Percentiles rank a stretch among this genome's conserved stretches.
phyloP scores from a whole-genome alignment of 2,329 filamentous ascomycete species.

The Dothiorella sarmentorum region DNA sequence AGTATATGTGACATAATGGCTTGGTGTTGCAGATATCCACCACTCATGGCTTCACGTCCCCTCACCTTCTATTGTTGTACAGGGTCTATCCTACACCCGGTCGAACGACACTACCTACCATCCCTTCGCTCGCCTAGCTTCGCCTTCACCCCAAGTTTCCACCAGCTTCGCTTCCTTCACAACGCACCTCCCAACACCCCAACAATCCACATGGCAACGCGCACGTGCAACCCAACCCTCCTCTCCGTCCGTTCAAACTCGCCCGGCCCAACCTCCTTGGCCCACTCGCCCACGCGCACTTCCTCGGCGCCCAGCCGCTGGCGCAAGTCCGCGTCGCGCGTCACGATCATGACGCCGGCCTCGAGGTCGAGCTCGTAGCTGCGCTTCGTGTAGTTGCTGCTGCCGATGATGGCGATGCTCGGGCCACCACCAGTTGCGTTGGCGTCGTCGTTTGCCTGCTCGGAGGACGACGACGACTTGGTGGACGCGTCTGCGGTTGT shows the following conservation, averaged over 20 bases:
- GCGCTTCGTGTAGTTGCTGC: constrained; percentile 92
- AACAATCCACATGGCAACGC: constrained; percentile 92
- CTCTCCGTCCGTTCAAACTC: constrained; percentile 80
- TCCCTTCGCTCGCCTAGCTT: too few species aligned
- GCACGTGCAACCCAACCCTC: constrained; percentile 78
- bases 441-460: constrained; percentile 44
- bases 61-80: too few species aligned
- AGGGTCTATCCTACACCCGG: too few species aligned
- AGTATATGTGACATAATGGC: too few species aligned
- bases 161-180: constrained; percentile 42
- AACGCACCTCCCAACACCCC: constrained; percentile 81
- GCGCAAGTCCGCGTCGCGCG: constrained; percentile 69
- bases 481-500: neutral
- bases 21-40: too few species aligned
- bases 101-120: too few species aligned
- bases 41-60: too few species aligned
- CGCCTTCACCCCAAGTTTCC: too few species aligned
- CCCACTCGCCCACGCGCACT: constrained; percentile 72
- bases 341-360: constrained; percentile 82
- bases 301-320: constrained; percentile 74
- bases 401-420: constrained; percentile 79
- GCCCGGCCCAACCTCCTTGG: constrained; percentile 64
- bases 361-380: constrained; percentile 92
- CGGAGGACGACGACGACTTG: neutral
- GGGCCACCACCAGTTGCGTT: constrained; percentile 49